Conservation (phyloP, 331 rosid species). For the Rhamnella rubrinervis region DNA sequence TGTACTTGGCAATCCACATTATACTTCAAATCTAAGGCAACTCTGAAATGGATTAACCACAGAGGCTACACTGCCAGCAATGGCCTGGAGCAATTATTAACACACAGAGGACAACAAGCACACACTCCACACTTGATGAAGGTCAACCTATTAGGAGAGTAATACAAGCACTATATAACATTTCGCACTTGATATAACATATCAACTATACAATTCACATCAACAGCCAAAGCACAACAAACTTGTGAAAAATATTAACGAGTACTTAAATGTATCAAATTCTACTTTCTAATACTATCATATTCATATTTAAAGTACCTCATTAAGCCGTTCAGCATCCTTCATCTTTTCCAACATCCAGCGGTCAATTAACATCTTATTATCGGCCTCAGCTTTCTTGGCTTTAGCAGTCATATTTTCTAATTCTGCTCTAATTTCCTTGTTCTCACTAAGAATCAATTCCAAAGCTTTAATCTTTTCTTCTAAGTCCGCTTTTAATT, state of each 20-base stretch:
- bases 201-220: no score
- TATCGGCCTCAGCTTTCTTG: slow-evolving; percentile 82
- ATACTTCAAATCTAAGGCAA: neutral
- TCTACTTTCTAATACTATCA: slow-evolving; percentile 5
- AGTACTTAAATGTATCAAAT: slow-evolving; percentile 13
- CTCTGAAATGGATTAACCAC: neutral
- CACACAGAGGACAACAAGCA: no score
- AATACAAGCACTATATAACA: no score
- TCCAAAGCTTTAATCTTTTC: slow-evolving; percentile 70
- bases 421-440: slow-evolving; percentile 62
- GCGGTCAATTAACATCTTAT: slow-evolving; percentile 84
- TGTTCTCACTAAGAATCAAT: slow-evolving; percentile 68
- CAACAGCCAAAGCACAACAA: no score
- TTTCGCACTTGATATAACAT: no score
- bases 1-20: neutral
- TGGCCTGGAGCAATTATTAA: no score
- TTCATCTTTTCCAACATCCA: slow-evolving; percentile 99
- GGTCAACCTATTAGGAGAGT: no score
- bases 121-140: no score
- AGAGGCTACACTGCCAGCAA: neutral
- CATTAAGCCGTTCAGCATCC: slow-evolving; percentile 98
- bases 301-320: slow-evolving; percentile 47
- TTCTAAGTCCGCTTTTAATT: slow-evolving; percentile 65
- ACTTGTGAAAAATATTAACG: slow-evolving; percentile 4
- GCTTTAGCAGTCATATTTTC: slow-evolving; percentile 62